These are phyloP conservation scores for Aspergillus hortae DNA, from an alignment of 2,329 filamentous ascomycete genomes.

Conservation along the genomic window DNA sequence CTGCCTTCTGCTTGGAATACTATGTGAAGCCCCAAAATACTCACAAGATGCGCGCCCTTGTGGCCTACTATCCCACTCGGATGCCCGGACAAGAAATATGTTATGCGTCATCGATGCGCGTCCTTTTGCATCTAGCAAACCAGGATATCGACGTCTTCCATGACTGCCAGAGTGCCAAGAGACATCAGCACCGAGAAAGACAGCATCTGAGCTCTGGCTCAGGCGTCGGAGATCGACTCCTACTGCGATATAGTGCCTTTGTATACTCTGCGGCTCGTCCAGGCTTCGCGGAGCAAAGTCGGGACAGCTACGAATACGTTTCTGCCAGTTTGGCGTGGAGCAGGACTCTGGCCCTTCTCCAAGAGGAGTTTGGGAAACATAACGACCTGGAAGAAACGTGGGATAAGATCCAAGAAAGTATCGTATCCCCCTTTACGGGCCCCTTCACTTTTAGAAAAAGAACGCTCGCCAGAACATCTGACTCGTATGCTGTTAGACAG, in stretches of 20 bases:
- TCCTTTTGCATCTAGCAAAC: not conserved
- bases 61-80: conserved; percentile 6
- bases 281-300: not conserved
- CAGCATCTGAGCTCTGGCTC: not conserved
- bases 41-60: conserved; percentile 4
- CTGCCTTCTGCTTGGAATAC: conserved; percentile 23
- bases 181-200: not conserved
- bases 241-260: not conserved
- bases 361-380: not conserved
- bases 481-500: not conserved
- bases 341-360: conserved; percentile 3
- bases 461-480: not conserved
- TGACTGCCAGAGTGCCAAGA: not conserved
- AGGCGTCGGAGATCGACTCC: not conserved
- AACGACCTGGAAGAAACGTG: conserved; percentile 3
- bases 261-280: not conserved
- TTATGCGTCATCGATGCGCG: not conserved
- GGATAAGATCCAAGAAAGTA: not conserved
- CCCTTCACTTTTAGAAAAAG: not conserved
- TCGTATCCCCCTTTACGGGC: not conserved
- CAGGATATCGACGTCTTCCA: not conserved
- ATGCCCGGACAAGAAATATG: not conserved
- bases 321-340: conserved; percentile 4
- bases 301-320: not conserved
- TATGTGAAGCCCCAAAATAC: conserved; percentile 4